These are phyloP conservation scores for Acer negundo DNA, from an alignment of 345 rosid species.

Conservation along the genomic window DNA sequence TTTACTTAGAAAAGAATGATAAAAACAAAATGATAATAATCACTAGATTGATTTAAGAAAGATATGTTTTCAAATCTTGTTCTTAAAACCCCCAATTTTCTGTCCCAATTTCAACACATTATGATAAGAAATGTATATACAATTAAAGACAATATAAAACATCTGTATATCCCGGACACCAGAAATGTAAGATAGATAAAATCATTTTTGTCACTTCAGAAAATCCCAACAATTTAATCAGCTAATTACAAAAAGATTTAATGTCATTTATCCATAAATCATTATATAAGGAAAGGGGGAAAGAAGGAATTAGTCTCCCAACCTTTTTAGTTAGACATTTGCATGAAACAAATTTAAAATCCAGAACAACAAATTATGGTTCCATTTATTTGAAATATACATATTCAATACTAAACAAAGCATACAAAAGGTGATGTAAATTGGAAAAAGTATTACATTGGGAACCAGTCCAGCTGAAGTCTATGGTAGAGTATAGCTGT, in stretches of 20 bases:
- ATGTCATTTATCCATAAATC: not conserved
- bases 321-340: not conserved
- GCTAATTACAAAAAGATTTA: not conserved
- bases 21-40: not conserved
- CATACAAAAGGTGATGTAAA: conserved; percentile 14
- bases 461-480: conserved; percentile 97
- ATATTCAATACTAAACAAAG: not conserved
- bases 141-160: not conserved
- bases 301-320: not conserved
- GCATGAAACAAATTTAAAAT: not conserved
- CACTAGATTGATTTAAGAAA: not conserved
- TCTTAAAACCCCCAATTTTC: not conserved
- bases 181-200: not conserved
- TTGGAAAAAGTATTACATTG: conserved; percentile 55
- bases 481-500: conserved; percentile 95
- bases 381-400: not conserved
- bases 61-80: not conserved
- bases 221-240: not conserved
- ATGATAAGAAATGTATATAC: not conserved
- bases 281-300: not conserved
- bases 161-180: not conserved
- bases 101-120: not conserved
- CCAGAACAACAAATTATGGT: not conserved
- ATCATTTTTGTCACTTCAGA: not conserved
- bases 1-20: not conserved